Evolutionary conservation across 352 stramenopile genomes (phyloP).

Genomic region (Plasmopara muralis): DNA sequence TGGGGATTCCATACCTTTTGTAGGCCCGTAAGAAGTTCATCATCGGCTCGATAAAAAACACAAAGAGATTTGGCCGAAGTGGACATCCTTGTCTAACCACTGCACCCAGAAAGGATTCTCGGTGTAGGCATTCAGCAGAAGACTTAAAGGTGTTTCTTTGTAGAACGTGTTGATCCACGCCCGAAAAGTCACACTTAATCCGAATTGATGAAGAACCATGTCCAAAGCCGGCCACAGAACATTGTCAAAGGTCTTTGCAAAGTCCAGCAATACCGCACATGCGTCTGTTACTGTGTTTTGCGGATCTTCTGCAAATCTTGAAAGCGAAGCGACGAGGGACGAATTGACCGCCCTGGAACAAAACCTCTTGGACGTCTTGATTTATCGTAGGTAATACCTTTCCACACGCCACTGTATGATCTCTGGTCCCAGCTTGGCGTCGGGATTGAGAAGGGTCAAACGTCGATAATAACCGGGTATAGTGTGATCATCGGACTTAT

Average conservation of each 20-base stretch:
- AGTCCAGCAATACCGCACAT: not conserved
- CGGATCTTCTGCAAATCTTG: constrained; percentile 10
- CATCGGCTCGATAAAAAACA: constrained; percentile 14
- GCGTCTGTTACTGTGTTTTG: not conserved
- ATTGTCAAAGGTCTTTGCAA: not conserved
- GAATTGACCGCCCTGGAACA: constrained; percentile 6
- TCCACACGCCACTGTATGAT: not conserved
- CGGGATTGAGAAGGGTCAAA: constrained; percentile 13
- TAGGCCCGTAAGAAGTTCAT: constrained; percentile 8
- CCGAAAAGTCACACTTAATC: not conserved
- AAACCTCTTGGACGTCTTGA: constrained; percentile 14
- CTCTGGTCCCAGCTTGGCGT: constrained; percentile 4
- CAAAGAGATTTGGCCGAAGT: constrained; percentile 10
- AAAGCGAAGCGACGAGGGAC: constrained; percentile 9
- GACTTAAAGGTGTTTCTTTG: constrained; percentile 5
- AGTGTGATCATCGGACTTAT: constrained; percentile 3
- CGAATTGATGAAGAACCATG: constrained; percentile 2
- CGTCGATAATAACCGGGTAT: constrained; percentile 3
- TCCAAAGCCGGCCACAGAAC: not conserved
- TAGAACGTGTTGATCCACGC: constrained; percentile 13
- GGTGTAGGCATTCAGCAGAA: constrained; percentile 9
- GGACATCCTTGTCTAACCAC: constrained; percentile 12
- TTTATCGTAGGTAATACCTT: constrained; percentile 4
- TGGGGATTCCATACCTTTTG: not conserved
- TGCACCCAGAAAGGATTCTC: constrained; percentile 5